These are phyloP conservation scores for Baudoinia panamericana DNA, from an alignment of 495 filamentous ascomycete species.

Conservation along the genomic window DNA sequence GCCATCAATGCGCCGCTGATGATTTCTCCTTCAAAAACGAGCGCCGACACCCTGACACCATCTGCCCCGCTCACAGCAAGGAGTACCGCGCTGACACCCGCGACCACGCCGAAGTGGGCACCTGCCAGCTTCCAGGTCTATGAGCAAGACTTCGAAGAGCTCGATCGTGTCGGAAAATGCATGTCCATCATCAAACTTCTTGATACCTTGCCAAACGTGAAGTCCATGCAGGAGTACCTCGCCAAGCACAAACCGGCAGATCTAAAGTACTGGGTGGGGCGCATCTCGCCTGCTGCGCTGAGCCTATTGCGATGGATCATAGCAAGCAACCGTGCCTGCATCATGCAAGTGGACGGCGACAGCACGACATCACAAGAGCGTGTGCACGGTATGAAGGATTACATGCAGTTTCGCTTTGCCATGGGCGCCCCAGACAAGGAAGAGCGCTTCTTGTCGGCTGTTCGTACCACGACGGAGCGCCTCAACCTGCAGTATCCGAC, in stretches of 20 bases:
- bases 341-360: conserved; percentile 51
- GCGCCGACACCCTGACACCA: not conserved
- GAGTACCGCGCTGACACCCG: conserved; percentile 4
- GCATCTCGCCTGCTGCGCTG: conserved; percentile 52
- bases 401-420: conserved; percentile 72
- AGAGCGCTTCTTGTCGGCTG: conserved; percentile 54
- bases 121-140: conserved; percentile 33
- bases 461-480: conserved; percentile 36
- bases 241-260: conserved; percentile 28
- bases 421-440: conserved; percentile 91
- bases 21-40: not conserved
- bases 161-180: conserved; percentile 37
- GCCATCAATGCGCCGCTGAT: conserved; percentile 20
- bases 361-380: conserved; percentile 33
- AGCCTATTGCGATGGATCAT: conserved; percentile 78
- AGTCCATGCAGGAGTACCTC: conserved; percentile 50
- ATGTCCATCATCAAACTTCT: conserved; percentile 46
- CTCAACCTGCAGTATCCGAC: conserved; percentile 44
- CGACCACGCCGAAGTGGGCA: conserved; percentile 15
- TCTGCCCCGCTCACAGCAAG: not conserved
- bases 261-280: conserved; percentile 47
- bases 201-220: conserved; percentile 53
- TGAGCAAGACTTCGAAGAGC: conserved; percentile 42
- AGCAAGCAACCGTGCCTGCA: conserved; percentile 78
- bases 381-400: conserved; percentile 52